Evolutionary conservation across 1,139 yeast species (phyloP).

Genomic region (Scheffersomyces quercinus): DNA sequence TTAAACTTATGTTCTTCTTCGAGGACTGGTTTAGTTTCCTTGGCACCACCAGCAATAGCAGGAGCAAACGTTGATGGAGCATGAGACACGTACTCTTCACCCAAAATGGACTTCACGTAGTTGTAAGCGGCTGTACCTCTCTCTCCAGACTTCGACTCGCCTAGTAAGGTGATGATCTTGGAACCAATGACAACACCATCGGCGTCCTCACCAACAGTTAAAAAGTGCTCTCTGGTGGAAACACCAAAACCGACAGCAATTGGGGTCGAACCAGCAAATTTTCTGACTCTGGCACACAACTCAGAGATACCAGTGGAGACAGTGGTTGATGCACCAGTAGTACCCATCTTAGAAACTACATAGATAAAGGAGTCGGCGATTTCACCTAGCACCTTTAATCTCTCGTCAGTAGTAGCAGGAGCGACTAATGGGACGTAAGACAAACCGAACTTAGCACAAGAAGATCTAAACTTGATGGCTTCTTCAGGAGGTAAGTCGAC

Average conservation of each 20-base stretch:
- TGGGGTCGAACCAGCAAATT: conserved; percentile 70
- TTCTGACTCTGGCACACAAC: conserved; percentile 74
- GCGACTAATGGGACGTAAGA: conserved; percentile 93
- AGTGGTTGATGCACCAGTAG: conserved; percentile 82
- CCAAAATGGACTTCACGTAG: conserved; percentile 70
- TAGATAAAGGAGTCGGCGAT: conserved; percentile 95
- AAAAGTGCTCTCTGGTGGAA: conserved; percentile 86
- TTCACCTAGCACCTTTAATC: conserved; percentile 72
- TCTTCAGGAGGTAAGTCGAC: conserved; percentile 99
- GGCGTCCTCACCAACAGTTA: conserved; percentile 74
- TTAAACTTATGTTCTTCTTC: conserved; percentile 60
- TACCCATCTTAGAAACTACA: conserved; percentile 96
- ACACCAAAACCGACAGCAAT: conserved; percentile 98
- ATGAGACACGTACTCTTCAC: conserved; percentile 50
- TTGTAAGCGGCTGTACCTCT: conserved; percentile 62
- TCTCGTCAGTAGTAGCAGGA: conserved; percentile 91
- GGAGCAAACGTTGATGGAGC: conserved; percentile 33
- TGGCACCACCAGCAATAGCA: conserved; percentile 24
- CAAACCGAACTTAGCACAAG: conserved; percentile 66
- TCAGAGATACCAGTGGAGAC: conserved; percentile 67
- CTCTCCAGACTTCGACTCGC: conserved; percentile 60
- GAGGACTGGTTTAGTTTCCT: conserved; percentile 40
- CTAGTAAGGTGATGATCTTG: conserved; percentile 69
- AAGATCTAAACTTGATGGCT: conserved; percentile 80
- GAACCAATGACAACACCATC: conserved; percentile 97